Evolutionary conservation across 2,329 filamentous ascomycete genomes (phyloP).

Genomic region (Neonectria magnoliae): DNA sequence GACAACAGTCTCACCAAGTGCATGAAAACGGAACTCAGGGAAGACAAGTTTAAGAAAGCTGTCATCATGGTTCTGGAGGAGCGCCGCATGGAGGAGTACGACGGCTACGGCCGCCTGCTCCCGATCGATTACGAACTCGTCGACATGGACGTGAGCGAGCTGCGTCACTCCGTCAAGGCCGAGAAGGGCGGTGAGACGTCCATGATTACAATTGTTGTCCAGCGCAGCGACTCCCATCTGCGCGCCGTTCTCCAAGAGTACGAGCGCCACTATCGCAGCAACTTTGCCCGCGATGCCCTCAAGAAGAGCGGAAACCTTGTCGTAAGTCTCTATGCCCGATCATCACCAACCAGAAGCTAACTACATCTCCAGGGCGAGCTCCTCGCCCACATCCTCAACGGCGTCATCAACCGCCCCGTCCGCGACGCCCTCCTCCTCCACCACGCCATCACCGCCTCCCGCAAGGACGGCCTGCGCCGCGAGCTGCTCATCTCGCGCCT

Average conservation of each 20-base stretch:
- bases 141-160: constrained; percentile 75
- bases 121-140: constrained; percentile 69
- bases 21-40: constrained; percentile 92
- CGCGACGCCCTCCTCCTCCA: constrained; percentile 91
- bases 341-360: constrained; percentile 5
- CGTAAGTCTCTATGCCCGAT: constrained; percentile 66
- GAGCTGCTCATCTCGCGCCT: constrained; percentile 90
- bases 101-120: constrained; percentile 68
- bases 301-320: constrained; percentile 92
- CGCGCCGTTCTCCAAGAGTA: constrained; percentile 82
- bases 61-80: constrained; percentile 87
- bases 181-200: constrained; percentile 86
- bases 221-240: constrained; percentile 83
- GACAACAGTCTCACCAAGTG: constrained; percentile 81
- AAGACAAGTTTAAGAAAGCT: constrained; percentile 94
- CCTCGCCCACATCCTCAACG: constrained; percentile 93
- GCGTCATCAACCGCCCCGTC: constrained; percentile 93
- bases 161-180: constrained; percentile 74
- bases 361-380: constrained; percentile 79
- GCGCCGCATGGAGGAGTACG: constrained; percentile 82
- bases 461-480: constrained; percentile 76
- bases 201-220: constrained; percentile 87
- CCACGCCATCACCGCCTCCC: constrained; percentile 83
- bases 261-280: constrained; percentile 75
- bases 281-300: constrained; percentile 89